Evolutionary conservation across 495 filamentous ascomycete genomes (phyloP), one percentile per base, ranked within the genome.

Genomic region (Hyphodiscus hymeniophilus): DNA sequence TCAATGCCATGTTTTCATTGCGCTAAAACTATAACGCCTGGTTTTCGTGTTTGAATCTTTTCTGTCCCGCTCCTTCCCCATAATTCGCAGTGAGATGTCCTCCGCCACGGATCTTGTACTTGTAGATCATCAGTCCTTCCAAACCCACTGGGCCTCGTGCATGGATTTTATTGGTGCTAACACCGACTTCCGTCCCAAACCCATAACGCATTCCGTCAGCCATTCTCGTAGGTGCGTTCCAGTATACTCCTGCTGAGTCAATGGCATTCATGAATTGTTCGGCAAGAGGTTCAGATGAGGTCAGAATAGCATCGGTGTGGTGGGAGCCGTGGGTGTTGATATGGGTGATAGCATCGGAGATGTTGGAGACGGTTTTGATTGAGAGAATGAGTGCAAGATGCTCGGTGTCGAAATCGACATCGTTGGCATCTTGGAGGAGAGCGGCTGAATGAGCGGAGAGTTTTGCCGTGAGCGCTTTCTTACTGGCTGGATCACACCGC

Each of bases 161-260:
- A 59, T 98, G 92, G 44, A 98, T 95, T 68, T 97, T 98, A 67
- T 97, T 98, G 36, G 92, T 98, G 66, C 87, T 94, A 62, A 98
- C 95, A 32, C 92, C 92, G 2, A 98, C 92, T 64, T 99, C 92
- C 0, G 92, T 96, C 26, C 92, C 92, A 68, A 99, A 97, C 2
- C 92, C 92, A 64, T 88, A 99, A 23, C 92, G 75, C 82, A 94
- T 95, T 2, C 92, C 92, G 60, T 99, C 92, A 3, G 91, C 89
- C 65, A 99, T 92, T 17, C 92, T 75, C 10, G 87, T 92, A 15
- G 87, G 94, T 15, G 89, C 85, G 61, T 99, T 99, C 89, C 89
- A 95, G 72, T 89, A 99, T 11, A 94, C 89, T 35, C 90, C 90
- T 0, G 89, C 82, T 28, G 88, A 89, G 68, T 97, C 92, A 26